Evolutionary conservation across 176 grass and related monocot genomes (phyloP), one percentile per base, ranked within the genome.

Genomic region (Avena sativa): DNA sequence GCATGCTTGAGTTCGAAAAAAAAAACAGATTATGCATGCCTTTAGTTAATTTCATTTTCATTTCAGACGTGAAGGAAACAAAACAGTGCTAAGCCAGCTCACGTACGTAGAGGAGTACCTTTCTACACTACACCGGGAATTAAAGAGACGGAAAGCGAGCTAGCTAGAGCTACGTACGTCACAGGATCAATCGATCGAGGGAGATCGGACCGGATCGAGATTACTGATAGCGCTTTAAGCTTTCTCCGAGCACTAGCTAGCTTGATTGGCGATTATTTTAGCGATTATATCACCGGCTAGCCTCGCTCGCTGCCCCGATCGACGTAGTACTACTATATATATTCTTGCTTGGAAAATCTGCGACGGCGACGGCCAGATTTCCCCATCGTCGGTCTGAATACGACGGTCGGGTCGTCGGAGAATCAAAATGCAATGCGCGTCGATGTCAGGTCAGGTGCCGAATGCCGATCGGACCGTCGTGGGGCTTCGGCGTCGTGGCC

Each of bases 221-320:
- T 79, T 16, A 16, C 28, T 8, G 4, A 16, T 8, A 30, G 23
- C 80, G 23, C 74, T 86, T 84, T 84, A 49, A 13, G 6, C 81
- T 84, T 84, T 84, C 19, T 3, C 67, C 0, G 28, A 77, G 89
- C 81, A 85, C 73, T 76, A 53, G 48, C 86, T 46, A 81, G 89
- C 81, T 12, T 81, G 89, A 88, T 88, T 88, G 69, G n/a, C 83
- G 81, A 48, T 85, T 91, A 88, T 85, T 88, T 91, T 88, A 91
- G 73, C 48, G 47, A 50, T 47, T 16, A 69, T 34, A 38, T 15
- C 4, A 63, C 34, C 21, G 46, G 46, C 71, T 48, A 74, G 23
- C 46, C 21, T 74, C 46, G 21, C 13, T 25, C 46, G 21, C 13
- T 25, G 71, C 72, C 63, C 19, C 69, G 10, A 50, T 17, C 52